A percentile compares a stretch with the other conserved stretches of the same genome.
Conservation (phyloP, 192 early-diverging fungal genomes). For the Entomortierella chlamydospora region DNA sequence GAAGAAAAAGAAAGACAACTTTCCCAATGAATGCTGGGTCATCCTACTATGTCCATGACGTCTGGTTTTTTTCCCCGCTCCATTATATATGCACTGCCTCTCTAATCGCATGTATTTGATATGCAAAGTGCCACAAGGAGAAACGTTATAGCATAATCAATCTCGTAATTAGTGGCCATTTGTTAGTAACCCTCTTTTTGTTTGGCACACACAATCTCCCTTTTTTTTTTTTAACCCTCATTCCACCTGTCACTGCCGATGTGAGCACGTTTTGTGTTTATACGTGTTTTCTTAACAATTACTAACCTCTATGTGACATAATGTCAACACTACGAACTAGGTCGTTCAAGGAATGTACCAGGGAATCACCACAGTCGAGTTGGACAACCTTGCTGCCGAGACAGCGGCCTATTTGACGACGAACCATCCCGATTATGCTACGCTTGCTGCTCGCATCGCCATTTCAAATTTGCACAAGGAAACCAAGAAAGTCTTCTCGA, state of each 20-base stretch:
- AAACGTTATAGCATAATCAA: too few species aligned
- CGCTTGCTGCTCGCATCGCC: slow-evolving; percentile 95
- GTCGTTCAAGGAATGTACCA: slow-evolving; percentile 95
- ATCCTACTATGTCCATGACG: too few species aligned
- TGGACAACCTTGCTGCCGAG: slow-evolving; percentile 97
- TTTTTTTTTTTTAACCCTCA: too few species aligned
- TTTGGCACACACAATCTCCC: too few species aligned
- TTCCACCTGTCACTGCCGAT: neutral
- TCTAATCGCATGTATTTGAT: too few species aligned
- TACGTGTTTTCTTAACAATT: neutral
- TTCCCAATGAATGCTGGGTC: too few species aligned
- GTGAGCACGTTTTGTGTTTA: neutral
- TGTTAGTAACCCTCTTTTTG: too few species aligned
- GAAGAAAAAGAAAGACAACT: neutral
- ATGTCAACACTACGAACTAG: slow-evolving; percentile 39
- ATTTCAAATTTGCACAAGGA: slow-evolving; percentile 94
- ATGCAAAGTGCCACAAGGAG: too few species aligned
- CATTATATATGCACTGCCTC: too few species aligned
- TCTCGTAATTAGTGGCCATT: too few species aligned
- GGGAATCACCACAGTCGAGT: slow-evolving; percentile 95
- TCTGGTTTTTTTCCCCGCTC: too few species aligned
- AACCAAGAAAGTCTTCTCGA: slow-evolving; percentile 81
- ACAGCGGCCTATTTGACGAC: slow-evolving; percentile 90
- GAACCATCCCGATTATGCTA: slow-evolving; percentile 96
- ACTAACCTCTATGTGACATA: neutral